Conservation (phyloP, 306 rosid genomes). For the Medicago arabica region DNA sequence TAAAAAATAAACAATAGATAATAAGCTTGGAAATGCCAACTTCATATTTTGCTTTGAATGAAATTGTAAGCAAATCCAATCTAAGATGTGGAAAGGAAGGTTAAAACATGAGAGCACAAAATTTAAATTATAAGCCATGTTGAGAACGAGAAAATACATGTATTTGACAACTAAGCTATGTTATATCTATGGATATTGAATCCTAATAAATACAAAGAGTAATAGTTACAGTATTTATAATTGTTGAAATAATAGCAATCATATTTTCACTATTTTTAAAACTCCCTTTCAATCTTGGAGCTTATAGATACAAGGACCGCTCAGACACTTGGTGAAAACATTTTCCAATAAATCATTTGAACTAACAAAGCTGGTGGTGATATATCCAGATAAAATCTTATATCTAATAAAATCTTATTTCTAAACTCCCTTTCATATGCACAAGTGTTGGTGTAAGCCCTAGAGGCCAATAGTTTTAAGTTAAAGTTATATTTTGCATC, state of each 20-base stretch:
- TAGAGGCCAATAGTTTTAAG: too few relatives aligned
- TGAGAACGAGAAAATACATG: background rate
- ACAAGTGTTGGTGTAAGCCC: too few relatives aligned
- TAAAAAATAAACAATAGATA: slow-evolving; percentile 41
- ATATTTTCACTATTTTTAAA: background rate
- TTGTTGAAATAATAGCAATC: background rate
- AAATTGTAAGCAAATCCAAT: slow-evolving; percentile 17
- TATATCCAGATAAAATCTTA: too few relatives aligned
- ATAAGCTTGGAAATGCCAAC: background rate
- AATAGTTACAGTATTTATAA: background rate
- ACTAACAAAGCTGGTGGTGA: too few relatives aligned
- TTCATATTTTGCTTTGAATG: slow-evolving; percentile 3
- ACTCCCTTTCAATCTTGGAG: background rate
- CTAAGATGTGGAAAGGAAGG: slow-evolving; percentile 14
- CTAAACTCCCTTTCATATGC: too few relatives aligned
- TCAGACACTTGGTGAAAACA: too few relatives aligned
- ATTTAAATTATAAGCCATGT: slow-evolving; percentile 24
- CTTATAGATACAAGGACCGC: background rate
- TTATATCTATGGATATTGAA: background rate
- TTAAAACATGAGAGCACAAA: background rate
- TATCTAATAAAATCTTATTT: too few relatives aligned
- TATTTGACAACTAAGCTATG: background rate
- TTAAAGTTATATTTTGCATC: too few relatives aligned
- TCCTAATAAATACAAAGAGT: background rate
- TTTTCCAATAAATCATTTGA: too few relatives aligned